Conservation (phyloP, 257 asterid species). For the Solanum sitiens region DNA sequence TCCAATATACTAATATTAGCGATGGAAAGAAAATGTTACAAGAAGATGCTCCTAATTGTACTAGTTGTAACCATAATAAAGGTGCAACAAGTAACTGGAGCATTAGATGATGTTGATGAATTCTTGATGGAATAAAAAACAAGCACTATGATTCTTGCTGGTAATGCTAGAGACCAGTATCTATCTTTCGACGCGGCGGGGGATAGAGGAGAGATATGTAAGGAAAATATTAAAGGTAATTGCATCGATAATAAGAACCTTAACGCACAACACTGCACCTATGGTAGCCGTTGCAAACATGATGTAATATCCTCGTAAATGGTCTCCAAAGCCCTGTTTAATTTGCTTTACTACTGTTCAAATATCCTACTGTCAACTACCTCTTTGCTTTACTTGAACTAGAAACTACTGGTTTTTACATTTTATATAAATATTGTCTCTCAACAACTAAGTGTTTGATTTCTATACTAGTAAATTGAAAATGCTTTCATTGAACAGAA, state of each 20-base stretch:
- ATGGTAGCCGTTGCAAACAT: background rate
- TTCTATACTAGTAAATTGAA: background rate
- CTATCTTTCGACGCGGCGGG: fast-evolving
- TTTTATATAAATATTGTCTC: background rate
- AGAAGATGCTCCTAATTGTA: background rate
- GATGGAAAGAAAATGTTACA: background rate
- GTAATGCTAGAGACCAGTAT: background rate
- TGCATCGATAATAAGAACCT: background rate
- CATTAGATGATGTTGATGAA: background rate
- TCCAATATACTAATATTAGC: background rate
- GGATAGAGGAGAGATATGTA: fast-evolving
- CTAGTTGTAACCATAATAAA: background rate
- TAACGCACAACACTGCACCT: fast-evolving
- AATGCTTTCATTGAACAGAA: too few species aligned
- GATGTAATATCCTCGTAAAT: too few species aligned
- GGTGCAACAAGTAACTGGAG: background rate
- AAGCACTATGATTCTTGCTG: background rate
- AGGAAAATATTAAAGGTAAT: background rate
- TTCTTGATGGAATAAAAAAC: slow-evolving; percentile 14
- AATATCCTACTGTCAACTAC: too few species aligned
- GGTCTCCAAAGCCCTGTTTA: background rate
- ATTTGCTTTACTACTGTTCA: background rate
- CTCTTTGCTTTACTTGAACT: background rate
- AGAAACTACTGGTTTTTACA: too few species aligned
- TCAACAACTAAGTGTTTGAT: background rate